Evolutionary conservation across 169 alveolate species (phyloP).

Genomic region (Cryptosporidium sp.): DNA sequence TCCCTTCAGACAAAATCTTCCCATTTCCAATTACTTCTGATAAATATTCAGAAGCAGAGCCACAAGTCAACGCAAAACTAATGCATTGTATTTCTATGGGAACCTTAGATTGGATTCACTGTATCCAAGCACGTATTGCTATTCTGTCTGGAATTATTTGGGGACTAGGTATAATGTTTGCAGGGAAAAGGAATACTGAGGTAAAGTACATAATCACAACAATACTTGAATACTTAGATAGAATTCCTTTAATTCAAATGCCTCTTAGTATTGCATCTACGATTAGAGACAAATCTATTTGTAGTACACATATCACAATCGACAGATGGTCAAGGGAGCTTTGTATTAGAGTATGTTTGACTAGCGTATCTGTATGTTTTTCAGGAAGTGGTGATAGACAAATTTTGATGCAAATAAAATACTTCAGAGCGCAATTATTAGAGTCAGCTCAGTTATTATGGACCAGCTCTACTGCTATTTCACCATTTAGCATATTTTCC

Average conservation of each 20-base stretch:
- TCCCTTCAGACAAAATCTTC: slow-evolving; percentile 47
- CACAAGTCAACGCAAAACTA: slow-evolving; percentile 3
- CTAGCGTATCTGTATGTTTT: slow-evolving; percentile 37
- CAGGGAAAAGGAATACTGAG: slow-evolving; percentile 35
- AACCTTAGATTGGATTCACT: slow-evolving; percentile 66
- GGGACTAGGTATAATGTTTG: slow-evolving; percentile 70
- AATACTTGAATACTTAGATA: slow-evolving; percentile 38
- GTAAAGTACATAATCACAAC: not conserved
- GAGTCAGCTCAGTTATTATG: slow-evolving; percentile 59
- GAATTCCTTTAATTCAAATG: slow-evolving; percentile 51
- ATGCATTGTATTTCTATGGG: slow-evolving; percentile 25
- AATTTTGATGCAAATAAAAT: slow-evolving; percentile 33
- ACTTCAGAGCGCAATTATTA: slow-evolving; percentile 37
- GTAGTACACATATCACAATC: slow-evolving; percentile 54
- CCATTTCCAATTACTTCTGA: slow-evolving; percentile 49
- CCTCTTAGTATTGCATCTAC: slow-evolving; percentile 69
- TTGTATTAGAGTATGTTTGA: slow-evolving; percentile 52
- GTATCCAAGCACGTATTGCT: slow-evolving; percentile 64
- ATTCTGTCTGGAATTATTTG: slow-evolving; percentile 51
- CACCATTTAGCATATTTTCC: slow-evolving; percentile 61
- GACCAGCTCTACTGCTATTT: slow-evolving; percentile 73
- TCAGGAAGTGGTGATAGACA: slow-evolving; percentile 68
- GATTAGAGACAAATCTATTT: slow-evolving; percentile 23
- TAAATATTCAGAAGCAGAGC: not conserved
- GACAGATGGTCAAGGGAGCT: slow-evolving; percentile 68